Conservation (phyloP, 441 rosid species). For the Erodium chrysanthum region DNA sequence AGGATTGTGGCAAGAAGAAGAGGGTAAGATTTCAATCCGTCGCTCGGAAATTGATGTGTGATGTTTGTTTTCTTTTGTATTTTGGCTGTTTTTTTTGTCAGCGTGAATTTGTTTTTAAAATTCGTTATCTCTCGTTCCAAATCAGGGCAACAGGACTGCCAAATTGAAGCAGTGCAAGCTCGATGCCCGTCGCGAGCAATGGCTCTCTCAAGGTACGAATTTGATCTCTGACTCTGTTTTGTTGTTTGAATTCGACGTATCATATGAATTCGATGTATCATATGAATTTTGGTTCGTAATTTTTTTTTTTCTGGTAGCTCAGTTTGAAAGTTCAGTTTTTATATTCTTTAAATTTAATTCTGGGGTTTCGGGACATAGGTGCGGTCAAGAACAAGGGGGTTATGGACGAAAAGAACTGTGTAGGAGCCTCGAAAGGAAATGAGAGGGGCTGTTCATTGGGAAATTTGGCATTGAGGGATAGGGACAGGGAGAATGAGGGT, state of each 20-base stretch:
- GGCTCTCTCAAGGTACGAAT: slow-evolving; percentile 81
- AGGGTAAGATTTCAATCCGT: slow-evolving; percentile 33
- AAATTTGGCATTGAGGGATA: slow-evolving; percentile 30
- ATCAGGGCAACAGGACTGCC: slow-evolving; percentile 76
- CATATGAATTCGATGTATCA: neutral
- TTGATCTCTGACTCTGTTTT: neutral
- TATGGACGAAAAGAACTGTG: slow-evolving; percentile 29
- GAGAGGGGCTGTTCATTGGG: slow-evolving; percentile 30
- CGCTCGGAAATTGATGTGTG: neutral
- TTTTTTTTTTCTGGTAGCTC: neutral
- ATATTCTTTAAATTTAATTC: neutral
- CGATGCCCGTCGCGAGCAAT: slow-evolving; percentile 90
- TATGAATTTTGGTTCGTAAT: neutral
- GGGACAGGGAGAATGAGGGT: slow-evolving; percentile 37
- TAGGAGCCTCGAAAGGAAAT: slow-evolving; percentile 1
- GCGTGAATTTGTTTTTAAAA: neutral
- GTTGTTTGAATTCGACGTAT: neutral
- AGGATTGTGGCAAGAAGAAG: slow-evolving; percentile 60
- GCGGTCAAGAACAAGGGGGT: slow-evolving; percentile 41
- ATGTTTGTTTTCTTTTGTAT: neutral
- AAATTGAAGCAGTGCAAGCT: slow-evolving; percentile 91
- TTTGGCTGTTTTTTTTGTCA: neutral
- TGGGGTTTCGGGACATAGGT: slow-evolving; percentile 24
- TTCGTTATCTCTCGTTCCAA: neutral
- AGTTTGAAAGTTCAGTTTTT: neutral